phyloP scores from a whole-genome alignment of 2,329 filamentous ascomycete species.

The Bipolaris cookei region DNA sequence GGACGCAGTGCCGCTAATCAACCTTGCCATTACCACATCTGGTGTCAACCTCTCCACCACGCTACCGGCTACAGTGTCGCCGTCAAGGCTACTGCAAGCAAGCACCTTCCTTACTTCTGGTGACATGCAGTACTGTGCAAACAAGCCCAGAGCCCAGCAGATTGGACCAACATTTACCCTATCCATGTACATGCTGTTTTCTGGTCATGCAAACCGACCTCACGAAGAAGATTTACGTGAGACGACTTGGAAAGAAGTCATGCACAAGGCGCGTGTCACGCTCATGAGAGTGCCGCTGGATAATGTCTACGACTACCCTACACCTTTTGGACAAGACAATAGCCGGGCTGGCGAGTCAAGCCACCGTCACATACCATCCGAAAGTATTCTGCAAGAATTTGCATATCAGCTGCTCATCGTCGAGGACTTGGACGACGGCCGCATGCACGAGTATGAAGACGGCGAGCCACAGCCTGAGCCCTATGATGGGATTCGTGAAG shows the following conservation, averaged over 20 bases:
- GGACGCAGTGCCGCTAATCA: slow-evolving; percentile 88
- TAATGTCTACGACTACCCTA: slow-evolving; percentile 56
- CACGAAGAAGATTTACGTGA: slow-evolving; percentile 65
- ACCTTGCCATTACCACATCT: slow-evolving; percentile 91
- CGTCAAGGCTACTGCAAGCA: slow-evolving; percentile 87
- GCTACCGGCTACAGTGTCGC: slow-evolving; percentile 82
- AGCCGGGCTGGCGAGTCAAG: slow-evolving; percentile 22
- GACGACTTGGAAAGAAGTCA: slow-evolving; percentile 92
- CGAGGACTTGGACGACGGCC: slow-evolving; percentile 78
- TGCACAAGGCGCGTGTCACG: slow-evolving; percentile 88
- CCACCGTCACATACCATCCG: slow-evolving; percentile 47
- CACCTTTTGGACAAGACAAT: slow-evolving; percentile 26
- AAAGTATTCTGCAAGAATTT: slow-evolving; percentile 66
- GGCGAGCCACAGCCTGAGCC: slow-evolving; percentile 61
- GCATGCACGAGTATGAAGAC: slow-evolving; percentile 71
- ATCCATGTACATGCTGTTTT: slow-evolving; percentile 94
- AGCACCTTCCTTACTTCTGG: slow-evolving; percentile 89
- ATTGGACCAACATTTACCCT: slow-evolving; percentile 86
- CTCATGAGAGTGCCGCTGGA: slow-evolving; percentile 73
- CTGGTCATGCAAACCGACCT: slow-evolving; percentile 70
- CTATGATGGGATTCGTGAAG: slow-evolving; percentile 66
- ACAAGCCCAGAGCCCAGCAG: slow-evolving; percentile 70
- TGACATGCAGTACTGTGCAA: slow-evolving; percentile 78
- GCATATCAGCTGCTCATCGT: slow-evolving; percentile 81
- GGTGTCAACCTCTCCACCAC: slow-evolving; percentile 84